phyloP scores from a whole-genome alignment of 2,329 filamentous ascomycete species.

The Fusarium bactridioides region DNA sequence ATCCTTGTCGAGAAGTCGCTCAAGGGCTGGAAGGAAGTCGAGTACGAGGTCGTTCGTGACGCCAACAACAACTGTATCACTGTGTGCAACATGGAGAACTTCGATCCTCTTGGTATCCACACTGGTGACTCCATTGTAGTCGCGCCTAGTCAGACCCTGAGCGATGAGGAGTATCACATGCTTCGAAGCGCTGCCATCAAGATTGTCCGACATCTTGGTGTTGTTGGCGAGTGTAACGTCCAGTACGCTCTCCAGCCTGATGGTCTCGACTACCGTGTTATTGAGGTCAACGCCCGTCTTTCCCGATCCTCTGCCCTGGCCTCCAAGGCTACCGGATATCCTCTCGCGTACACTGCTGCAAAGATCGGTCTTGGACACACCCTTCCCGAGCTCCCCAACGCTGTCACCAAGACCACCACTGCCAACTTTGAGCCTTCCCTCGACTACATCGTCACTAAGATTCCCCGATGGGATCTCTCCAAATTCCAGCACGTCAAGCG shows the following conservation, averaged over 20 bases:
- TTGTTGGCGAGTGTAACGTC: conserved; percentile 98
- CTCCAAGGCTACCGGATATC: conserved; percentile 98
- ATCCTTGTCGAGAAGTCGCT: conserved; percentile 98
- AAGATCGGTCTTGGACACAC: conserved; percentile 98
- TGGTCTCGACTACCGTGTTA: conserved; percentile 96
- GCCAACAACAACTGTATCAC: conserved; percentile 99
- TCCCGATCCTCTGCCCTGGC: conserved; percentile 96
- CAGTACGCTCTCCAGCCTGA: conserved; percentile 97
- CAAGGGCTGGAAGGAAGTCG: conserved; percentile 99
- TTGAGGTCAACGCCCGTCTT: conserved; percentile 98
- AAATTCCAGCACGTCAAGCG: conserved; percentile 99
- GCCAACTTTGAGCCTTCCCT: conserved; percentile 98
- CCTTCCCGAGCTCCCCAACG: conserved; percentile 94
- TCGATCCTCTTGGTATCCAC: conserved; percentile 95
- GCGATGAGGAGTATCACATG: conserved; percentile 99
- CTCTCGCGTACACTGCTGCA: conserved; percentile 94
- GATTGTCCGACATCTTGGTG: conserved; percentile 95
- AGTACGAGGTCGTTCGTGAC: conserved; percentile 98
- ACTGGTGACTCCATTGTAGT: conserved; percentile 99
- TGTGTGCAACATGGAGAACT: conserved; percentile 86
- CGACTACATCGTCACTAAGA: conserved; percentile 98
- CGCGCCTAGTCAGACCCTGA: conserved; percentile 94
- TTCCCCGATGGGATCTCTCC: conserved; percentile 96
- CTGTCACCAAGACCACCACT: conserved; percentile 97
- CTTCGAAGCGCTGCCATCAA: conserved; percentile 97